Evolutionary conservation across 805 yeast genomes (phyloP).

Genomic region (Alloascoidea africana): DNA sequence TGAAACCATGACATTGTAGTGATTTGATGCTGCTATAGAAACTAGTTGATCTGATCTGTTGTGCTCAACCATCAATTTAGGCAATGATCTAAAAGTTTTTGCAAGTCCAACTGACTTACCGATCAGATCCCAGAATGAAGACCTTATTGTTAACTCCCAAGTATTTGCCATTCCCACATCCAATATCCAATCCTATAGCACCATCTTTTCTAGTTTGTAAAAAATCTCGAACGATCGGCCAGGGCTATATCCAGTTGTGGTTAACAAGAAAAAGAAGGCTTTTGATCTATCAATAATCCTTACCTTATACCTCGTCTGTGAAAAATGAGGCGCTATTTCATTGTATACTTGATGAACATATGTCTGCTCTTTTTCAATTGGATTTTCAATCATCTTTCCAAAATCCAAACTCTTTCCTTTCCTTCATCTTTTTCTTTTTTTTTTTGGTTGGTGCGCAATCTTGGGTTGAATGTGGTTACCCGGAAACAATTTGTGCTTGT

Average conservation of each 20-base stretch:
- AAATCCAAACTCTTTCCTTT: slow-evolving; percentile 14
- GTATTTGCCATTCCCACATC: slow-evolving; percentile 96
- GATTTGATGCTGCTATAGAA: slow-evolving; percentile 38
- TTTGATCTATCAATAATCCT: slow-evolving; percentile 3
- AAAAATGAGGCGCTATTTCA: slow-evolving; percentile 84
- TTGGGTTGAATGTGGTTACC: too few relatives aligned
- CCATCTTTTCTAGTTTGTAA: slow-evolving; percentile 33
- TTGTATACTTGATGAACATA: slow-evolving; percentile 90
- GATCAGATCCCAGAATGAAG: slow-evolving; percentile 49
- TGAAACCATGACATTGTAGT: slow-evolving; percentile 51
- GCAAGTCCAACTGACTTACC: slow-evolving; percentile 12
- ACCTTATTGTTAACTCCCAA: slow-evolving; percentile 54
- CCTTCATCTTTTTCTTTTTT: too few relatives aligned
- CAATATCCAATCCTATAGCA: slow-evolving; percentile 78
- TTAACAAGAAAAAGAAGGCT: too few relatives aligned
- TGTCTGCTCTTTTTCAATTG: slow-evolving; percentile 49
- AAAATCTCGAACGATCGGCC: slow-evolving; percentile 87
- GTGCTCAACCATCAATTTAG: slow-evolving; percentile 20
- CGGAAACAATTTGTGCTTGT: too few relatives aligned
- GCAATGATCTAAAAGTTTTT: slow-evolving; percentile 11
- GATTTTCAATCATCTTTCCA: slow-evolving; percentile 20
- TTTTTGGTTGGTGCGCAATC: slow-evolving; percentile 4
- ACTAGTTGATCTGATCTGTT: slow-evolving; percentile 61
- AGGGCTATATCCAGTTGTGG: slow-evolving; percentile 52
- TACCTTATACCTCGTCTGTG: slow-evolving; percentile 74